Conservation (phyloP, 768 basidiomycete genomes). For the Calvatia gigantea region DNA sequence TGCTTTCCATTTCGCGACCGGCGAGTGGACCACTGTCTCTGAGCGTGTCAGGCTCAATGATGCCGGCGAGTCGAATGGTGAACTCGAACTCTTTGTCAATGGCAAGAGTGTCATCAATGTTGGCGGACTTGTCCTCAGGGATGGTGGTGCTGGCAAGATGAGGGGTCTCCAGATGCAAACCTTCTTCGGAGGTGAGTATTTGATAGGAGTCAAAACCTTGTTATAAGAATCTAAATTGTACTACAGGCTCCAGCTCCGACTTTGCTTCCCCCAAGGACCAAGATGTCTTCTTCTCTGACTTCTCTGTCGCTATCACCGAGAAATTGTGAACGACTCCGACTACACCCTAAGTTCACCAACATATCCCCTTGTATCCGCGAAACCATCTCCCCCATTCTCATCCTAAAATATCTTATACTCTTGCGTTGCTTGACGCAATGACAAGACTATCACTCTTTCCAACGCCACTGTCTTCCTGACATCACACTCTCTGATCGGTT, state of each 20-base stretch:
- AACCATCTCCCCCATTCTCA: not conserved
- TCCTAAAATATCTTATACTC: not conserved
- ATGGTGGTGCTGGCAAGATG: constrained; percentile 45
- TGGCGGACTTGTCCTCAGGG: constrained; percentile 50
- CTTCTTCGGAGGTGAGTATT: constrained; percentile 64
- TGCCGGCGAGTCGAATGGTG: constrained; percentile 64
- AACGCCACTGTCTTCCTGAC: not conserved
- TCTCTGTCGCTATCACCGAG: constrained; percentile 60
- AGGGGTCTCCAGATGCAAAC: constrained; percentile 72
- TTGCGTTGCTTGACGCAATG: not conserved
- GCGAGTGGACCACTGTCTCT: constrained; percentile 64
- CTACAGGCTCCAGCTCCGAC: constrained; percentile 19
- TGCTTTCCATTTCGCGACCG: constrained; percentile 58
- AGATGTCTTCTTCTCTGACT: constrained; percentile 63
- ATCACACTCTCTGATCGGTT: not conserved
- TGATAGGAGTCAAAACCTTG: not conserved
- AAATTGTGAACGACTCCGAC: constrained; percentile 27
- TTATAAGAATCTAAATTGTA: not conserved
- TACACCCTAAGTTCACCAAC: not conserved
- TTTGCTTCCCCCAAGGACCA: constrained; percentile 59
- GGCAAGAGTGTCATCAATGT: constrained; percentile 64
- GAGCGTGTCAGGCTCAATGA: constrained; percentile 77
- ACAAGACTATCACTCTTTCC: constrained; percentile 6
- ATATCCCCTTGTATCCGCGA: not conserved
- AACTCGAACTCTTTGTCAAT: constrained; percentile 62